These are phyloP conservation scores for Prunus kanzakura DNA, from an alignment of 306 rosid genomes.

Conservation along the genomic window DNA sequence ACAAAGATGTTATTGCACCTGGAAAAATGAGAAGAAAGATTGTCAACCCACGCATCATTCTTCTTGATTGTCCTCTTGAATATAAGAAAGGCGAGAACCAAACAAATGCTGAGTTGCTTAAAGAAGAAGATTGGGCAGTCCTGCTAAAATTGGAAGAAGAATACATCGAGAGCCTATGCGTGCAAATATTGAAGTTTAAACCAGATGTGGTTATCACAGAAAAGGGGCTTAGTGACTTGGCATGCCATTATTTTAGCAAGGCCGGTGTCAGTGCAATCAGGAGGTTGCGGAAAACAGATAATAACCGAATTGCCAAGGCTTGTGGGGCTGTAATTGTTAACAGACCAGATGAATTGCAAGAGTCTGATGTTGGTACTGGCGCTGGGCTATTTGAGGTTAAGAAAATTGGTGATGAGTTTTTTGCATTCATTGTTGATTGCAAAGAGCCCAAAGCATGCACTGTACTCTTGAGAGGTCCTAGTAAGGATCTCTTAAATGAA, in stretches of 20 bases:
- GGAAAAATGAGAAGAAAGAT: slow-evolving; percentile 98
- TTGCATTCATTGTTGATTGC: slow-evolving; percentile 79
- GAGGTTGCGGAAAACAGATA: slow-evolving; percentile 85
- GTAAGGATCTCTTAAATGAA: slow-evolving; percentile 87
- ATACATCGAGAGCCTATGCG: slow-evolving; percentile 77
- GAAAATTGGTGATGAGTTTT: slow-evolving; percentile 90
- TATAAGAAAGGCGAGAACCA: slow-evolving; percentile 96
- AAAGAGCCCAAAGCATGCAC: slow-evolving; percentile 94
- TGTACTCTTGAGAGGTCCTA: slow-evolving; percentile 78
- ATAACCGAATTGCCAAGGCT: slow-evolving; percentile 90
- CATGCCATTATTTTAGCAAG: slow-evolving; percentile 85
- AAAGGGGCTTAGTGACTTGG: slow-evolving; percentile 97
- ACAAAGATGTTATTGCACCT: slow-evolving; percentile 89
- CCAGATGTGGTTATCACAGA: slow-evolving; percentile 91
- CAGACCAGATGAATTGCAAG: slow-evolving; percentile 92
- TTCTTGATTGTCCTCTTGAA: slow-evolving; percentile 87
- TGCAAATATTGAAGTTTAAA: slow-evolving; percentile 81
- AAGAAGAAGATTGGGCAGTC: slow-evolving; percentile 91
- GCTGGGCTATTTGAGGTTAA: slow-evolving; percentile 92
- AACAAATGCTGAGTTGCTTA: slow-evolving; percentile 87
- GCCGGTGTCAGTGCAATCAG: slow-evolving; percentile 88
- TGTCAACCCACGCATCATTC: slow-evolving; percentile 83
- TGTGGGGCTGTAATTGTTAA: slow-evolving; percentile 94
- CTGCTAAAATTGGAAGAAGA: slow-evolving; percentile 87
- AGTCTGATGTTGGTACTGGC: slow-evolving; percentile 90